Percentiles rank a stretch among this genome's conserved stretches.
phyloP scores from a whole-genome alignment of 371 early-diverging fungal species.

The Cokeromyces recurvatus region DNA sequence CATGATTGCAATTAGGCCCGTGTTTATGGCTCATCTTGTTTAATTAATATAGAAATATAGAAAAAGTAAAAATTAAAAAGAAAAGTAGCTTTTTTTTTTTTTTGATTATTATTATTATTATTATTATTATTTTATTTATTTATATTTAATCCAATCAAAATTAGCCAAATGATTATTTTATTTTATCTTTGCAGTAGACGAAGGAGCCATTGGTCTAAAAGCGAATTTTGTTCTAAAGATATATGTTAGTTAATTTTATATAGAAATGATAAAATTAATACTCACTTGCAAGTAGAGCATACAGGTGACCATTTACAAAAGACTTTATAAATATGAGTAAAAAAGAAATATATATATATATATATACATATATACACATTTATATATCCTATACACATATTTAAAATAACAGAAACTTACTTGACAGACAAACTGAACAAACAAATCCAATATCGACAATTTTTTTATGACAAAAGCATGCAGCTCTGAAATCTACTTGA shows the following conservation, averaged over 20 bases:
- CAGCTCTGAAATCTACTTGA: conserved; percentile 90
- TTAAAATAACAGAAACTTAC: conserved; percentile 38
- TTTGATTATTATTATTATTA: background rate
- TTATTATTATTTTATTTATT: too few relatives aligned
- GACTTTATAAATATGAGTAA: conserved; percentile 43
- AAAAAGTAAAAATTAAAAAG: background rate
- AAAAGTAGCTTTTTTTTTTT: background rate
- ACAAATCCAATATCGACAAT: conserved; percentile 91
- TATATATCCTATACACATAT: background rate
- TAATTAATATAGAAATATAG: background rate
- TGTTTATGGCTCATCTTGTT: conserved; percentile 23
- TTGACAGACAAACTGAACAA: conserved; percentile 95
- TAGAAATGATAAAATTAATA: background rate
- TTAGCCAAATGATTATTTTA: background rate
- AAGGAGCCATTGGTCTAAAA: conserved; percentile 42
- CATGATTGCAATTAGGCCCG: conserved; percentile 26
- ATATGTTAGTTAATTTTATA: background rate
- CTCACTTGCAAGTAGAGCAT: conserved; percentile 77
- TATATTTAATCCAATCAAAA: too few relatives aligned
- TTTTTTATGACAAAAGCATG: conserved; percentile 94
- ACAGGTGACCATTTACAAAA: conserved; percentile 71
- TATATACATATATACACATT: too few relatives aligned
- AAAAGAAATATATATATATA: too few relatives aligned
- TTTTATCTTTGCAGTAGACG: conserved; percentile 1
- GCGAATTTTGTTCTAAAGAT: conserved; percentile 64